These are phyloP conservation scores for Lenwebbia sp. DNA, from an alignment of 345 rosid species.

Conservation along the genomic window DNA sequence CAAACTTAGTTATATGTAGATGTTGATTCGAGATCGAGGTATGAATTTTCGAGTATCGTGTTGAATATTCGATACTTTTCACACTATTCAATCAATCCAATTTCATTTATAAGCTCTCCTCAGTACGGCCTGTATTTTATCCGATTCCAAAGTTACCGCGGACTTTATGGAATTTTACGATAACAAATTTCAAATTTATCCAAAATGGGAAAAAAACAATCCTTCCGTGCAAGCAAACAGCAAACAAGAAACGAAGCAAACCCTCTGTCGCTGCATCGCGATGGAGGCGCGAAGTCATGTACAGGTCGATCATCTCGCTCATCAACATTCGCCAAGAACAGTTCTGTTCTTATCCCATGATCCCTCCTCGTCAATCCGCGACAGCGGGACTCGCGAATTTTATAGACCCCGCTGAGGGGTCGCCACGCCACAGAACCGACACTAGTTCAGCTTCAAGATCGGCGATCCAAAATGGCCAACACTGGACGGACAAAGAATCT, in stretches of 20 bases:
- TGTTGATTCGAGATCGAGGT: too few relatives aligned
- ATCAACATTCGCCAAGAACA: neutral
- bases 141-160: too few relatives aligned
- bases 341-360: neutral
- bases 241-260: neutral
- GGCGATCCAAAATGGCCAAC: neutral
- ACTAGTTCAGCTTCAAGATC: neutral
- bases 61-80: too few relatives aligned
- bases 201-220: neutral
- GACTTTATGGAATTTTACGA: neutral
- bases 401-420: neutral
- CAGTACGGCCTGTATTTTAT: too few relatives aligned
- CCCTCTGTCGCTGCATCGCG: neutral
- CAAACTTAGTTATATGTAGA: too few relatives aligned
- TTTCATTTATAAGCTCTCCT: too few relatives aligned
- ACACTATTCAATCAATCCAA: too few relatives aligned
- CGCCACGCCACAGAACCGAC: neutral
- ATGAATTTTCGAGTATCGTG: too few relatives aligned
- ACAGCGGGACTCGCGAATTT: neutral
- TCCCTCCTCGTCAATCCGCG: neutral
- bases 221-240: neutral
- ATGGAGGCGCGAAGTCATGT: neutral
- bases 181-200: neutral
- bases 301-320: neutral
- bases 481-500: neutral